Base-by-base conservation (phyloP, 2,329 filamentous ascomycete genomes). In the Aspergillus fischeri region DNA sequence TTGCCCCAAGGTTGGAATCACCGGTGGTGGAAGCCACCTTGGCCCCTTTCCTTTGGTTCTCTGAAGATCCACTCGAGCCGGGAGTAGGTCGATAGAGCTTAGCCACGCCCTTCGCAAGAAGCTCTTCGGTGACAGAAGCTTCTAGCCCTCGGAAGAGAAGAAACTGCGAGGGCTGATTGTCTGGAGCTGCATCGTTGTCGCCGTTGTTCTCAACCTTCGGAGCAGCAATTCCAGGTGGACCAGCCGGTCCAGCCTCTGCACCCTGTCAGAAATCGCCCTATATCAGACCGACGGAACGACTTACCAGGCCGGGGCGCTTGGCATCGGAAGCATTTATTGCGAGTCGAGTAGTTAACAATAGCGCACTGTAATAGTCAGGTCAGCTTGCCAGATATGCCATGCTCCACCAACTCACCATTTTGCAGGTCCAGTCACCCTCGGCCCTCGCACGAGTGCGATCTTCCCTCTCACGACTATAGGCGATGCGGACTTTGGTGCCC, bases 131-230 rank as follows among this genome's bases (percentile, higher is more conserved):
- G 5, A 91, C 84, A 14, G 87, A 86, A 0, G 83, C 75, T 32
- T 90, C 85, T 6, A 95, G 76, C 7, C 87, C 87, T 58, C 89
- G 86, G 25, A 94, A 79, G 4, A 94, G 83, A 21, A 94, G 76
- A 63, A 92, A 91, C 63, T 92, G 90, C 1, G 89, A 91, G 1
- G 87, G 83, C 0, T 81, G 86, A 24, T 75, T 78, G 53, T 84
- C 79, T 4, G 80, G 76, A 1, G 80, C 79, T 2, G 75, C 79
- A 69, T 83, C 81, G 60, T 81, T 83, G 57, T 83, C 81, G 25
- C 81, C 81, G 54, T 76, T 78, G 38, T 83, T 83, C 9, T 73
- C 72, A 38, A 78, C 75, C 49, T 75, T 79, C 20, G 72, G 74
- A 48, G 74, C 65, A 54, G 76, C 70, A 53, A 73, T 73, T 9